Conservation (phyloP, 345 rosid species). For the Euphorbia tirucalli region DNA sequence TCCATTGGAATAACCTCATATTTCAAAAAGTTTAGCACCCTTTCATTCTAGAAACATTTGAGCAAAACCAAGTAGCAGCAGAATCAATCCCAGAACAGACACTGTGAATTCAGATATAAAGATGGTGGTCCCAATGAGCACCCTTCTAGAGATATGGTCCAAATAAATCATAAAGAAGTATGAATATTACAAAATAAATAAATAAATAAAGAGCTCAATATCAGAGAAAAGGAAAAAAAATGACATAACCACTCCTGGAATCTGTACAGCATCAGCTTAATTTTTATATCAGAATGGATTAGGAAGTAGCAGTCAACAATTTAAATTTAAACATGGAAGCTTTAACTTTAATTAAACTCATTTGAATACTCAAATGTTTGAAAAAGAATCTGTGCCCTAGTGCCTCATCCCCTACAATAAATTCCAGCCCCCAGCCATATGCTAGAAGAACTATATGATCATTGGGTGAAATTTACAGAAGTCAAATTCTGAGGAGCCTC, state of each 20-base stretch:
- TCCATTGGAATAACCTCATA: background rate
- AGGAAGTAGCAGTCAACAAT: background rate
- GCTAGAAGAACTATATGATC: background rate
- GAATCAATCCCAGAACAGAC: background rate
- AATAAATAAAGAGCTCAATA: background rate
- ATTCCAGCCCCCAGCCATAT: background rate
- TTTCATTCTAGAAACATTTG: background rate
- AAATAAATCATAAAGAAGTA: background rate
- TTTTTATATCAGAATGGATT: background rate
- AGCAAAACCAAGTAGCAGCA: background rate
- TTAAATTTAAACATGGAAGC: background rate
- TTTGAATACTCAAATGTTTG: background rate
- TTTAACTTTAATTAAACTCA: background rate
- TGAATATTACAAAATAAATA: background rate
- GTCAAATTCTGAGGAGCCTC: background rate
- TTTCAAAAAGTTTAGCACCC: background rate
- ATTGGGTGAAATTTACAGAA: background rate
- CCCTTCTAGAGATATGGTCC: background rate
- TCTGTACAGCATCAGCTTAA: background rate
- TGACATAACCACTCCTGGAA: background rate
- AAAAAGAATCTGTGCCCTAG: background rate
- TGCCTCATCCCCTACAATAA: background rate
- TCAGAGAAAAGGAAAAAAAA: background rate
- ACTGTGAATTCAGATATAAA: background rate
- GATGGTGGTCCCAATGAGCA: background rate